phyloP scores from a whole-genome alignment of 2,329 filamentous ascomycete genomes.

The Bipolaris oryzae region DNA sequence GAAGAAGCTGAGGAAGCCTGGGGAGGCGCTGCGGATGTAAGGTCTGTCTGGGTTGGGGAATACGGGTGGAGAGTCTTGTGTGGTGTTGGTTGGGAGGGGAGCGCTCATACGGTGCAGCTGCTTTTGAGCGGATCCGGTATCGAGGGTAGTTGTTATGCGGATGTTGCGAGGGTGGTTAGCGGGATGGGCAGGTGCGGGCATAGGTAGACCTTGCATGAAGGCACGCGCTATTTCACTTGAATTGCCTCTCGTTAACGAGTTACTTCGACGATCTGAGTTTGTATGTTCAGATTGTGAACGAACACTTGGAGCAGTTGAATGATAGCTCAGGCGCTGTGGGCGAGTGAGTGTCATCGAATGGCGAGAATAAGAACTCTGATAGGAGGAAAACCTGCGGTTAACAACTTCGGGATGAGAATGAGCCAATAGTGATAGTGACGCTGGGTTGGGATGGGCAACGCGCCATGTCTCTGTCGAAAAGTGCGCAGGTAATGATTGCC shows the following conservation, averaged over 20 bases:
- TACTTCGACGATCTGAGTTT: conserved; percentile 19
- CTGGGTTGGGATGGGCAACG: conserved; percentile 37
- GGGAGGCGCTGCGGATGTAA: conserved; percentile 21
- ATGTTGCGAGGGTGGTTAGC: conserved; percentile 8
- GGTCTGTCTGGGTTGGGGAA: background rate
- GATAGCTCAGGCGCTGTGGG: conserved; percentile 37
- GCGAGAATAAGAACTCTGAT: conserved; percentile 30
- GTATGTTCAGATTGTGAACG: conserved; percentile 32
- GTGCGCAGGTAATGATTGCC: conserved; percentile 33
- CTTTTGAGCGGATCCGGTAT: conserved; percentile 14
- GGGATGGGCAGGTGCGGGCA: conserved; percentile 21
- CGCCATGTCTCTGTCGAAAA: conserved; percentile 43
- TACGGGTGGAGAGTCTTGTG: background rate
- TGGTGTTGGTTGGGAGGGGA: conserved; percentile 26
- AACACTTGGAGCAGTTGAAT: conserved; percentile 27
- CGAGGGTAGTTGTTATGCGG: conserved; percentile 26
- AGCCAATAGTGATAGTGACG: conserved; percentile 22
- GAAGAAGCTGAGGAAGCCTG: conserved; percentile 23
- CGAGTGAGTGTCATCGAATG: conserved; percentile 41
- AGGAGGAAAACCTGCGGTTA: conserved; percentile 23
- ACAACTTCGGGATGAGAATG: conserved; percentile 31
- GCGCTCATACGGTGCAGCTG: conserved; percentile 17
- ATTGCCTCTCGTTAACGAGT: conserved; percentile 13
- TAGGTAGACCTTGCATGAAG: conserved; percentile 26
- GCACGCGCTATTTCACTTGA: conserved; percentile 32